Evolutionary conservation across 192 early-diverging fungal species (phyloP).

Genomic region (Backusella mclennaniae): DNA sequence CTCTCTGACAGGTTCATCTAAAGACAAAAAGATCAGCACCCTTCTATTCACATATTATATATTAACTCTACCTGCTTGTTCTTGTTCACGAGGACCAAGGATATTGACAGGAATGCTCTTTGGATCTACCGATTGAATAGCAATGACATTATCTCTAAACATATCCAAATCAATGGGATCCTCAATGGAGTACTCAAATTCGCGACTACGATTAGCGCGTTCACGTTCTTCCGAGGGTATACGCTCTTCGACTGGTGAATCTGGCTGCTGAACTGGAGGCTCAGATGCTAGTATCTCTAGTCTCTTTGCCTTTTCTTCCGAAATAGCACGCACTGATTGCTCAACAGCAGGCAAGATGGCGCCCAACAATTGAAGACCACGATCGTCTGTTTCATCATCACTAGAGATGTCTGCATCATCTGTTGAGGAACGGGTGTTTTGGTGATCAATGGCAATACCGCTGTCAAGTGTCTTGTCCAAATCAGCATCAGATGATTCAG

Average conservation of each 20-base stretch:
- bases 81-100: constrained; percentile 33
- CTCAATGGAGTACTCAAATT: constrained; percentile 25
- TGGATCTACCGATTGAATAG: constrained; percentile 15
- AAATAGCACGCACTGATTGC: not conserved
- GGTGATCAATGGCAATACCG: not conserved
- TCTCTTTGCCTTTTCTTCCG: not conserved
- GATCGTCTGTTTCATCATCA: not conserved
- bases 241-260: not conserved
- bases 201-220: constrained; percentile 13
- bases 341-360: constrained; percentile 11
- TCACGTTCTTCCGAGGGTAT: constrained; percentile 4
- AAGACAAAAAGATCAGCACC: not conserved
- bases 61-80: constrained; percentile 26
- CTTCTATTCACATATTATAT: not conserved
- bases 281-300: not conserved
- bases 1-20: constrained; percentile 27
- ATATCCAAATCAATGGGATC: constrained; percentile 22
- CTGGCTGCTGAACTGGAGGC: not conserved
- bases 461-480: not conserved
- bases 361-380: not conserved
- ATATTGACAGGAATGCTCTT: constrained; percentile 32
- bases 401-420: not conserved
- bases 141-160: constrained; percentile 19
- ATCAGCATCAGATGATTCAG: not conserved
- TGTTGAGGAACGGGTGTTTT: not conserved